Base-by-base conservation (phyloP, 2,329 filamentous ascomycete genomes). In the Dendryphion nanum region DNA sequence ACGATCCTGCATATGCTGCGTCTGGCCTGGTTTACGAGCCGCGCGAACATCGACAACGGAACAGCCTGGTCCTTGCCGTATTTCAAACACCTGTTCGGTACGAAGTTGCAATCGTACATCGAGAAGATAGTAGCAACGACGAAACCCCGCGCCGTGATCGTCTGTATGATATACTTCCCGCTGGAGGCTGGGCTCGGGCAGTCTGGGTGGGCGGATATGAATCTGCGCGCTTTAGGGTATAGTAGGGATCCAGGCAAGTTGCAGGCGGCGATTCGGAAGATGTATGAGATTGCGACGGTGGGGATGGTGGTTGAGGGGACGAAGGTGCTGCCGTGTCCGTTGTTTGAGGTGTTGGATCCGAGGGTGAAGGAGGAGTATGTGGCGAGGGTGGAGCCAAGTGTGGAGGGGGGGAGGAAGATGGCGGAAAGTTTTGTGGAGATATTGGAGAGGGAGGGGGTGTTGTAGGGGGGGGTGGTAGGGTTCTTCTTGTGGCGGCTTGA, bases 131-230 rank as follows among this genome's bases (percentile, higher is more conserved):
- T 53, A 4, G 43, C 50, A 4, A 55, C 51, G 17, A 57, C 53
- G 2, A 64, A 59, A 34, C 64, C 64, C 2, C 51, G 54, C 7
- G 57, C 57, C 10, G 50, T 66, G 8, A 48, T 66, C 13, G 49
- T 64, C 4, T 66, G 61, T 39, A 66, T 65, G 62, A 67, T 67
- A 23, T 67, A 66, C 43, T 66, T 50, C 36, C 63, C 63, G 0
- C 49, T 66, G 4, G 61, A 66, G 41, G 38, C 45, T 2, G 40
- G 50, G 0, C 37, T 51, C 5, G 50, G 52, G 1, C 58, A 65
- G 29, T 31, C 38, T 18, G 55, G 61, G 23, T 67, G 64, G 64
- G 61, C 62, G 2, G 59, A 63, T 41, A 6, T 36, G 13, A 54
- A 57, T 28, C 44, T 67, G 13, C 59, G 46, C 28, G 40, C 48